These are phyloP conservation scores for Microcera coccophila DNA, from an alignment of 2,329 filamentous ascomycete genomes.

Conservation along the genomic window DNA sequence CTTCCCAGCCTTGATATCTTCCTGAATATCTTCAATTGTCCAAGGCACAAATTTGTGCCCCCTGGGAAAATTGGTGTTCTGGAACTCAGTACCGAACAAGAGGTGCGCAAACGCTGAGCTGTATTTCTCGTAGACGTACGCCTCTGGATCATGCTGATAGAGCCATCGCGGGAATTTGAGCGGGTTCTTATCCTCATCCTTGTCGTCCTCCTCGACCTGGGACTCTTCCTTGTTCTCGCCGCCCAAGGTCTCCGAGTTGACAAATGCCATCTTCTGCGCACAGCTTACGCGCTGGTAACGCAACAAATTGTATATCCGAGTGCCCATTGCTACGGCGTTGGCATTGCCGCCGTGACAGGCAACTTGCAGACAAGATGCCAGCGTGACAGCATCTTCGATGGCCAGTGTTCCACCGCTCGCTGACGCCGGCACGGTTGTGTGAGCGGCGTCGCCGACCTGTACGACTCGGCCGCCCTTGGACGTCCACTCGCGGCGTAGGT, in stretches of 20 bases:
- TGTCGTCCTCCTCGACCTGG: background rate
- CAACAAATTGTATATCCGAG: slow-evolving; percentile 28
- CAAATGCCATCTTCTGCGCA: slow-evolving; percentile 2
- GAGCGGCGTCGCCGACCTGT: slow-evolving; percentile 39
- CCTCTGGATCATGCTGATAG: background rate
- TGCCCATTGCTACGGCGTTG: slow-evolving; percentile 29
- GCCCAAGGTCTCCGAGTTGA: background rate
- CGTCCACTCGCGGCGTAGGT: slow-evolving; percentile 37
- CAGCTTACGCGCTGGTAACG: background rate
- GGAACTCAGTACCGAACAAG: no score
- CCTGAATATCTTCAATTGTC: no score
- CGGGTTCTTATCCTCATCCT: background rate
- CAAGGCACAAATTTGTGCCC: no score
- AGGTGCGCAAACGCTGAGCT: no score
- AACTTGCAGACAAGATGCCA: slow-evolving; percentile 36
- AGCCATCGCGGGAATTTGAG: background rate
- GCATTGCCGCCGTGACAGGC: slow-evolving; percentile 31
- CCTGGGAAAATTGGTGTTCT: no score
- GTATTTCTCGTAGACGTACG: slow-evolving; percentile 3
- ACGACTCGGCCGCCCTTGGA: slow-evolving; percentile 33
- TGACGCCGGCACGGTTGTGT: slow-evolving; percentile 39
- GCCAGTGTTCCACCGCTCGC: slow-evolving; percentile 41
- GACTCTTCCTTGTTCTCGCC: no score
- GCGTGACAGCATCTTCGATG: slow-evolving; percentile 39
- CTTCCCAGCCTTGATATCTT: no score